A percentile compares a stretch with the other conserved stretches of the same genome.
Conservation (phyloP, 2,329 filamentous ascomycete species). For the Aspergillus sp. region DNA sequence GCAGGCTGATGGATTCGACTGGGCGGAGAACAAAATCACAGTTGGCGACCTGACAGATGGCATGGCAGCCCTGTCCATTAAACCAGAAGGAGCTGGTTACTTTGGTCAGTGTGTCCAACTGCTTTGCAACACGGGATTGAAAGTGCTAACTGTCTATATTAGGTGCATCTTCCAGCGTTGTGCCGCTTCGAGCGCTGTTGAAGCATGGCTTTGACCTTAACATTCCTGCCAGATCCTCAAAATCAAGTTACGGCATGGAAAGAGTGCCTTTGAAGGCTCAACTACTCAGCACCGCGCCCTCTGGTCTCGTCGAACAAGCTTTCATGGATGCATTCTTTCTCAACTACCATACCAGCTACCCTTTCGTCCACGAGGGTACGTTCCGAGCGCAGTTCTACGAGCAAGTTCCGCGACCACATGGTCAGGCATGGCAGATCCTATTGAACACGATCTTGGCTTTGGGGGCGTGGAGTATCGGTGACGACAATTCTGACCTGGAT, state of each 20-base stretch:
- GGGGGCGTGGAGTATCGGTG: constrained; percentile 47
- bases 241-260: constrained; percentile 24
- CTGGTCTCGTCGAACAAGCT: constrained; percentile 42
- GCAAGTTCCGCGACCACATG: constrained; percentile 45
- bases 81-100: constrained; percentile 43
- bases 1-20: constrained; percentile 43
- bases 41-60: constrained; percentile 43
- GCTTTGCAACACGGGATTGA: not conserved
- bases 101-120: constrained; percentile 31
- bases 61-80: constrained; percentile 45
- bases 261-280: constrained; percentile 42
- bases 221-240: constrained; percentile 34
- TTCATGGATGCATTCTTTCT: constrained; percentile 51
- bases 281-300: constrained; percentile 40
- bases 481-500: constrained; percentile 46
- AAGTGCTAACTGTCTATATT: constrained; percentile 8
- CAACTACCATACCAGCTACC: constrained; percentile 51
- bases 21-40: constrained; percentile 43
- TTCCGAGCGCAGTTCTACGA: constrained; percentile 52
- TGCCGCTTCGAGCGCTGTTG: constrained; percentile 40
- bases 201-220: constrained; percentile 45
- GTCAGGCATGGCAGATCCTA: constrained; percentile 49
- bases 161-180: constrained; percentile 44
- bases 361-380: constrained; percentile 51
- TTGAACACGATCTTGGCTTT: constrained; percentile 50